Evolutionary conservation across 345 rosid species (phyloP).

Genomic region (Anacardium occidentale): DNA sequence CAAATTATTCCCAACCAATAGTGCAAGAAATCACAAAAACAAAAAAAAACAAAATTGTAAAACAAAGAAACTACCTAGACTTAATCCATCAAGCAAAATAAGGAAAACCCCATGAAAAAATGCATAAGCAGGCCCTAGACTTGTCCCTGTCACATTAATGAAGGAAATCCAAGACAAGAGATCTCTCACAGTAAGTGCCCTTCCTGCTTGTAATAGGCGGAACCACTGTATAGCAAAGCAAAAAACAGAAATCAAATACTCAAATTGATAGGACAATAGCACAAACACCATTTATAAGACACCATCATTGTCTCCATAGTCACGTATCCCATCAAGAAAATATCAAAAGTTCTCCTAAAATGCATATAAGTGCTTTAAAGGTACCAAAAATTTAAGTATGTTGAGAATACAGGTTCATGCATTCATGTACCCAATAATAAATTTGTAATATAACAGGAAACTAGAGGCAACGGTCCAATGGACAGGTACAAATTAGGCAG

Average conservation of each 20-base stretch:
- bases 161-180: constrained; percentile 87
- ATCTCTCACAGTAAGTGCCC: constrained; percentile 87
- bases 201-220: constrained; percentile 66
- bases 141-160: constrained; percentile 48
- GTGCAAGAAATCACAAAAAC: not conserved
- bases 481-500: not conserved
- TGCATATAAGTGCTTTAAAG: constrained; percentile 1
- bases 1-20: not conserved
- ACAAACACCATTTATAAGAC: not conserved
- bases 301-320: not conserved
- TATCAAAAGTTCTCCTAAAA: not conserved
- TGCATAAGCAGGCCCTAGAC: constrained; percentile 58
- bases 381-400: not conserved
- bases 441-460: not conserved
- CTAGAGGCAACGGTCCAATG: not conserved
- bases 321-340: not conserved
- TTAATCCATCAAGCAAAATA: constrained; percentile 85
- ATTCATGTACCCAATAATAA: not conserved
- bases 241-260: constrained; percentile 19
- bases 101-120: constrained; percentile 89
- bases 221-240: constrained; percentile 67
- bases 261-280: constrained; percentile 10
- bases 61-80: constrained; percentile 55
- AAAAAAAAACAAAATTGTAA: not conserved
- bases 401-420: not conserved